These are phyloP conservation scores for Claviceps maximensis DNA, from an alignment of 2,329 filamentous ascomycete genomes.

Conservation along the genomic window DNA sequence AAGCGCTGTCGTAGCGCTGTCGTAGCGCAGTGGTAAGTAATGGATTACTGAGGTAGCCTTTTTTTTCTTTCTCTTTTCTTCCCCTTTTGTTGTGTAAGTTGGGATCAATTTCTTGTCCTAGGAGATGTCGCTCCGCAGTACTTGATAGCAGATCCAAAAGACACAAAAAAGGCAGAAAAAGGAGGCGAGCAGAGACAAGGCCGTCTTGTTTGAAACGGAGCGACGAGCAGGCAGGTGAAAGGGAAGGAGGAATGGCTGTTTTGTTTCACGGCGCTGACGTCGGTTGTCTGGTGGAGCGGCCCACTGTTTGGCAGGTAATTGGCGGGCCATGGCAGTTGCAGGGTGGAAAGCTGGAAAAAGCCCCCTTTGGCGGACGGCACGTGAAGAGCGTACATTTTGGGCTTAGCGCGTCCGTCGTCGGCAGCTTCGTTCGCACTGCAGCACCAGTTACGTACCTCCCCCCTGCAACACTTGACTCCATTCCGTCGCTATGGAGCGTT, in stretches of 20 bases:
- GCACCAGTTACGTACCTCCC: too few species aligned
- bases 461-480: too few species aligned
- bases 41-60: too few species aligned
- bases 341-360: too few species aligned
- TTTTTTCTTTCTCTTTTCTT: too few species aligned
- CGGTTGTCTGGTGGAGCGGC: neutral
- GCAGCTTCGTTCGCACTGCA: neutral
- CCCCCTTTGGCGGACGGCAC: neutral
- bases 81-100: neutral
- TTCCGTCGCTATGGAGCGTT: too few species aligned
- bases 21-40: too few species aligned
- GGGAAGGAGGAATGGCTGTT: neutral
- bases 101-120: neutral
- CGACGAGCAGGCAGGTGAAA: neutral
- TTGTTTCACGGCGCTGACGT: neutral
- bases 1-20: neutral
- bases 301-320: too few species aligned
- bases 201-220: neutral
- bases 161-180: neutral
- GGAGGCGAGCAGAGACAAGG: neutral
- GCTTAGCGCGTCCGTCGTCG: neutral
- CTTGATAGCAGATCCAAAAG: neutral
- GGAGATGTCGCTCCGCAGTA: neutral
- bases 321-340: too few species aligned
- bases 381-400: neutral